A percentile compares a stretch with the other conserved stretches of the same genome.
Conservation (phyloP, 768 basidiomycete genomes). For the Boletus rubroflammeus region DNA sequence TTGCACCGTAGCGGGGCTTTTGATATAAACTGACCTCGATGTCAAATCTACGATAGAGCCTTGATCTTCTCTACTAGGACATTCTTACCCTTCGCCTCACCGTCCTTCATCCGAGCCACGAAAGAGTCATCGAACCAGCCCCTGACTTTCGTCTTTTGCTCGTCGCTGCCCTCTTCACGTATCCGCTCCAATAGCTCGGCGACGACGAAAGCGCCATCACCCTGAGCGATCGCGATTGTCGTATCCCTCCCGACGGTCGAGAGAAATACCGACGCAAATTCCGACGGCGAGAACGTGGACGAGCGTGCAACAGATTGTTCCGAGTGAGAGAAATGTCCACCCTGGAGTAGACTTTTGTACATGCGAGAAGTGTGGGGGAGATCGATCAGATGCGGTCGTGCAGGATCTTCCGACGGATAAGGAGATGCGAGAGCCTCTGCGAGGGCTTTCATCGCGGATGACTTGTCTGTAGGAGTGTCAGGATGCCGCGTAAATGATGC, state of each 20-base stretch:
- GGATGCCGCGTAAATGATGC: background rate
- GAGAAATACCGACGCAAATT: constrained; percentile 60
- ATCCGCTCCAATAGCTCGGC: constrained; percentile 68
- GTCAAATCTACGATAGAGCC: constrained; percentile 26
- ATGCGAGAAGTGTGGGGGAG: constrained; percentile 78
- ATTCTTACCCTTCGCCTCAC: constrained; percentile 65
- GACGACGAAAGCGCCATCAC: constrained; percentile 71
- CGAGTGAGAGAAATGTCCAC: constrained; percentile 78
- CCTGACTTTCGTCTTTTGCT: constrained; percentile 45
- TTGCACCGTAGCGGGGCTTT: constrained; percentile 3
- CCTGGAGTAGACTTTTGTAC: constrained; percentile 88
- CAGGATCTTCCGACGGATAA: constrained; percentile 52
- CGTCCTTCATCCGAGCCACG: constrained; percentile 44
- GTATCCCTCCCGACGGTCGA: constrained; percentile 49
- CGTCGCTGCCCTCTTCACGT: constrained; percentile 36
- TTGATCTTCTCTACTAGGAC: constrained; percentile 61
- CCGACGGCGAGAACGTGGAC: constrained; percentile 50
- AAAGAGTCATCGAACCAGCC: constrained; percentile 56
- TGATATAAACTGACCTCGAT: background rate
- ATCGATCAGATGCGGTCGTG: constrained; percentile 66
- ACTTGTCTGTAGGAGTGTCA: constrained; percentile 56
- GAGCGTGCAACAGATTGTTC: constrained; percentile 52
- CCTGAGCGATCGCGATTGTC: constrained; percentile 51
- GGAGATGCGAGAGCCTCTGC: constrained; percentile 51
- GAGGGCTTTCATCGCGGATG: constrained; percentile 56